Percentiles rank a stretch among this genome's conserved stretches.
phyloP scores from a whole-genome alignment of 2,329 filamentous ascomycete genomes.

The Furcasterigmium furcatum region DNA sequence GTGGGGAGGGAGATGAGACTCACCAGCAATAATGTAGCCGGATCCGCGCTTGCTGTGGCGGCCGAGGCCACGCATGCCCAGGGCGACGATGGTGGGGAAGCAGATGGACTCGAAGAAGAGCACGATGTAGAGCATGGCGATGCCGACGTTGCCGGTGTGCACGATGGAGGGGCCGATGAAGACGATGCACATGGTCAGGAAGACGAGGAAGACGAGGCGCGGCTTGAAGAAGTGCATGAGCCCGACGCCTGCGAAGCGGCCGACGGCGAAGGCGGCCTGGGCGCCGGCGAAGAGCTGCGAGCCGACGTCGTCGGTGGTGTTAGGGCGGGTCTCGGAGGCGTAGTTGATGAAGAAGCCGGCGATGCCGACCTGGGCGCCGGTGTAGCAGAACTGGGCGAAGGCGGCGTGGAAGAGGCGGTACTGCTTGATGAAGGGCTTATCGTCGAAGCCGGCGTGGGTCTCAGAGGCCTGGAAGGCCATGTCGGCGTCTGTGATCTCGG shows the following conservation, averaged over 20 bases:
- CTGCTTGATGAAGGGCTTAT: slow-evolving; percentile 65
- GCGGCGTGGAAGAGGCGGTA: slow-evolving; percentile 74
- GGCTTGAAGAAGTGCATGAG: slow-evolving; percentile 65
- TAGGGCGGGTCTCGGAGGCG: slow-evolving; percentile 54
- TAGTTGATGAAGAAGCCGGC: slow-evolving; percentile 73
- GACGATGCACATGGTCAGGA: slow-evolving; percentile 60
- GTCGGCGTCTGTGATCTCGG: slow-evolving; percentile 70
- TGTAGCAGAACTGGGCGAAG: slow-evolving; percentile 75
- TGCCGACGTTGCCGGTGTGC: slow-evolving; percentile 39
- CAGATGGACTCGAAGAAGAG: slow-evolving; percentile 79
- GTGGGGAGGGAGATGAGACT: too few species aligned
- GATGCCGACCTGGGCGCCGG: slow-evolving; percentile 65
- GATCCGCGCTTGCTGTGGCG: slow-evolving; percentile 52
- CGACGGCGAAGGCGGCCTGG: slow-evolving; percentile 69
- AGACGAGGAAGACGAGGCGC: slow-evolving; percentile 64
- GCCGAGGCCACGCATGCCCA: slow-evolving; percentile 51
- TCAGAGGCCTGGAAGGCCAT: slow-evolving; percentile 60
- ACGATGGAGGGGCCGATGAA: slow-evolving; percentile 54
- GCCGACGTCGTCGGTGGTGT: slow-evolving; percentile 46
- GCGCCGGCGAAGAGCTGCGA: slow-evolving; percentile 72
- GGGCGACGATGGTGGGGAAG: slow-evolving; percentile 77
- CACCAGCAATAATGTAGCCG: slow-evolving; percentile 19
- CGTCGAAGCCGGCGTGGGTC: slow-evolving; percentile 47
- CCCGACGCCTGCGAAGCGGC: slow-evolving; percentile 64
- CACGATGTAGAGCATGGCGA: slow-evolving; percentile 64